Evolutionary conservation across 2,329 filamentous ascomycete species (phyloP).

Genomic region (Coniosporium tulheliwenetii): DNA sequence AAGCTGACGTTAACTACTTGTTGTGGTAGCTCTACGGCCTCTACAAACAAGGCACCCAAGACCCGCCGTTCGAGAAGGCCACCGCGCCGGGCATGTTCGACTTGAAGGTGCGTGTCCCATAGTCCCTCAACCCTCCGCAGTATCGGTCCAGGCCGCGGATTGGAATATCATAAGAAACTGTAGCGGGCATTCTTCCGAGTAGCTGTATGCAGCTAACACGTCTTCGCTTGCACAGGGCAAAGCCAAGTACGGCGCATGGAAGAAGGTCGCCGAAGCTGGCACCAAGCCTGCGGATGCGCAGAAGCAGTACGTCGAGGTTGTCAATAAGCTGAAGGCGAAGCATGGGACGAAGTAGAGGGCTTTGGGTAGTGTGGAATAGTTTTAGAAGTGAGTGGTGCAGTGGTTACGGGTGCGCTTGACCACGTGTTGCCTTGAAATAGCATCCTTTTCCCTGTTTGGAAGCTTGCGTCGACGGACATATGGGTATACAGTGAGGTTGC

Average conservation of each 20-base stretch:
- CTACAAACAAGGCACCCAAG: conserved; percentile 28
- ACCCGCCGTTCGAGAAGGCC: conserved; percentile 18
- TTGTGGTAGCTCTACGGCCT: conserved; percentile 42
- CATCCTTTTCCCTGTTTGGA: too few species aligned
- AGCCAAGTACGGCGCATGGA: conserved; percentile 66
- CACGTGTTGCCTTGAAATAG: too few species aligned
- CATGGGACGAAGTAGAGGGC: conserved; percentile 29
- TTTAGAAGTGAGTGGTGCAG: too few species aligned
- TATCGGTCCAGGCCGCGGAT: too few species aligned
- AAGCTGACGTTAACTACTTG: conserved; percentile 33
- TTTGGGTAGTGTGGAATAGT: conserved; percentile 13
- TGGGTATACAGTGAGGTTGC: too few species aligned
- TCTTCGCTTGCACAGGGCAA: conserved; percentile 42
- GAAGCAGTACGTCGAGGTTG: conserved; percentile 56
- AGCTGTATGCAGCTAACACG: too few species aligned
- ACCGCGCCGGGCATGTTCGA: conserved; percentile 53
- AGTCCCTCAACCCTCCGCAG: too few species aligned
- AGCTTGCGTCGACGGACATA: too few species aligned
- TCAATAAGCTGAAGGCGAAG: conserved; percentile 55
- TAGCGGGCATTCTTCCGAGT: not conserved
- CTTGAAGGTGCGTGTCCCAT: conserved; percentile 40
- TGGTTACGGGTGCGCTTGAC: too few species aligned
- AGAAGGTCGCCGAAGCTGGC: conserved; percentile 49
- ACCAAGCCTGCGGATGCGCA: conserved; percentile 52
- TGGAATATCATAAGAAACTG: not conserved